phyloP scores from a whole-genome alignment of 2,329 filamentous ascomycete species.

The Phyllosticta ampelicida region DNA sequence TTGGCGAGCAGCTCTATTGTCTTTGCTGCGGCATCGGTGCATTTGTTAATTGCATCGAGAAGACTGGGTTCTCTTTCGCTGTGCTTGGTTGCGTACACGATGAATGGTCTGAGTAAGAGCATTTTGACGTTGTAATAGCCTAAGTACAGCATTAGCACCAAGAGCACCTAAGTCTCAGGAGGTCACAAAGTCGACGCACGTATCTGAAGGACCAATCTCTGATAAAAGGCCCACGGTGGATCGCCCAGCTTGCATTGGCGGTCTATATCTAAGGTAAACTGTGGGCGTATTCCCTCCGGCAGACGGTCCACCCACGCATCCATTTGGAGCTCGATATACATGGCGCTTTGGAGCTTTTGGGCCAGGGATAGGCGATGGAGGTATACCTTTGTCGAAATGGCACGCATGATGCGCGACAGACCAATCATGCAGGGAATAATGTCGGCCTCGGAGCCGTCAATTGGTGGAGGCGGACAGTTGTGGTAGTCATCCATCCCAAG shows the following conservation, averaged over 20 bases:
- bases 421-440: constrained; percentile 34
- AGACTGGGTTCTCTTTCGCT: constrained; percentile 15
- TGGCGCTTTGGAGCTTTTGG: constrained; percentile 26
- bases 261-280: constrained; percentile 15
- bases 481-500: constrained; percentile 40
- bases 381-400: constrained; percentile 32
- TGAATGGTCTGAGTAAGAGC: constrained; percentile 28
- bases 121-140: constrained; percentile 33
- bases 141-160: not conserved
- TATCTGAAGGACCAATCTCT: constrained; percentile 29
- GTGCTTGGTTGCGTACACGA: constrained; percentile 21
- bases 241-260: constrained; percentile 21
- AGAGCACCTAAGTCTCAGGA: too few relatives aligned
- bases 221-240: constrained; percentile 28
- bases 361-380: constrained; percentile 24
- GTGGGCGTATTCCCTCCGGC: constrained; percentile 23
- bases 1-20: constrained; percentile 32
- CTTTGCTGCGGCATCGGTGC: constrained; percentile 28
- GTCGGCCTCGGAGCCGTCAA: constrained; percentile 26
- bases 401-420: constrained; percentile 30
- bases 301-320: constrained; percentile 26
- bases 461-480: constrained; percentile 25
- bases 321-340: constrained; percentile 28
- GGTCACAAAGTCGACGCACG: constrained; percentile 17
- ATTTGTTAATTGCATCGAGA: constrained; percentile 25